phyloP scores from a whole-genome alignment of 805 yeast species.

The Isabelozyma pseudorhagii region DNA sequence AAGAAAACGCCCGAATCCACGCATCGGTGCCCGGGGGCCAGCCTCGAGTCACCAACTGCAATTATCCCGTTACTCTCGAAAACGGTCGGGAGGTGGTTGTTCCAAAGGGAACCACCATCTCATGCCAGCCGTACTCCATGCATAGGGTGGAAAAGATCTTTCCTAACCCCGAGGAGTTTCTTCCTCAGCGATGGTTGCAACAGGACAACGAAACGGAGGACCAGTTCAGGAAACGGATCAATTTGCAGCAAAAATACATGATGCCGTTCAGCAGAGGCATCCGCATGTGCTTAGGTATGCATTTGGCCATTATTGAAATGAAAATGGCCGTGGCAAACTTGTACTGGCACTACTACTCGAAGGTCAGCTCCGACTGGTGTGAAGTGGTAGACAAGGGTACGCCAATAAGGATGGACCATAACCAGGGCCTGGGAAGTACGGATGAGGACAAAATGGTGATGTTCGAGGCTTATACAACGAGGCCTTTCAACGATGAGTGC shows the following conservation, averaged over 20 bases:
- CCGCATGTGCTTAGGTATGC: conserved; percentile 73
- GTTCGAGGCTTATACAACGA: conserved; percentile 55
- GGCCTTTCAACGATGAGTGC: conserved; percentile 52
- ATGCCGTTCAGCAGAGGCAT: conserved; percentile 73
- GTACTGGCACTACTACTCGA: conserved; percentile 46
- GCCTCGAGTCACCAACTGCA: conserved; percentile 47
- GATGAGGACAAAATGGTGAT: conserved; percentile 52
- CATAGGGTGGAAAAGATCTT: conserved; percentile 53
- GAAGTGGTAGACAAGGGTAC: conserved; percentile 10
- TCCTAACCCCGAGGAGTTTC: conserved; percentile 48
- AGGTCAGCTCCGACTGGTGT: conserved; percentile 45
- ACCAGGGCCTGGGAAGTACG: conserved; percentile 17
- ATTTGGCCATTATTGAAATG: conserved; percentile 64
- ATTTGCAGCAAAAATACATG: conserved; percentile 48
- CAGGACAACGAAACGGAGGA: conserved; percentile 27
- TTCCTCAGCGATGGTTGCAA: conserved; percentile 64
- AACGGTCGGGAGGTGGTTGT: conserved; percentile 24
- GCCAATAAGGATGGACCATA: conserved; percentile 7
- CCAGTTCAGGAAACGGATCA: conserved; percentile 34
- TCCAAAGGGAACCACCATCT: conserved; percentile 54
- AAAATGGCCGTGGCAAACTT: conserved; percentile 53
- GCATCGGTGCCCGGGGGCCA: conserved; percentile 75
- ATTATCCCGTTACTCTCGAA: conserved; percentile 20
- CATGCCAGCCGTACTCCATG: conserved; percentile 64
- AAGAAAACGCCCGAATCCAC: conserved; percentile 60